phyloP scores from a whole-genome alignment of 176 grass and related monocot species.

The Oryza glaberrima region DNA sequence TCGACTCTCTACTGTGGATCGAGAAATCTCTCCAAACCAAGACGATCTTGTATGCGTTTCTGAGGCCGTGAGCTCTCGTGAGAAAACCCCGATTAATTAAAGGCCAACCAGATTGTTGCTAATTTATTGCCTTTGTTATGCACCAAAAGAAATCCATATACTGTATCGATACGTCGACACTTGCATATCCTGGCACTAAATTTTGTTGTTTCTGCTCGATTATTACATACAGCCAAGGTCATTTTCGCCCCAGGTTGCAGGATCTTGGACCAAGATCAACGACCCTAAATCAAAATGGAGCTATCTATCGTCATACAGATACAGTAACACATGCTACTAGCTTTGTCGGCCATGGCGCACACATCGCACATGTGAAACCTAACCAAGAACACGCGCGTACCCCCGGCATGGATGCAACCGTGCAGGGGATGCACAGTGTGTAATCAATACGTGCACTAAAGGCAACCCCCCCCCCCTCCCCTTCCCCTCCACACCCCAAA shows the following conservation, averaged over 20 bases:
- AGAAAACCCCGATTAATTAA: background rate
- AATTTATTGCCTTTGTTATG: background rate
- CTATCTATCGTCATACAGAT: background rate
- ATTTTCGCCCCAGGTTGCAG: background rate
- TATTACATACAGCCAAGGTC: background rate
- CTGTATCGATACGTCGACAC: background rate
- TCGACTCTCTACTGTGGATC: background rate
- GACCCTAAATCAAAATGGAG: background rate
- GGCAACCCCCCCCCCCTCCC: too few relatives aligned
- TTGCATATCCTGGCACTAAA: background rate
- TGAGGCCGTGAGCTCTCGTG: too few relatives aligned
- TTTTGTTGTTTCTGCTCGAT: background rate
- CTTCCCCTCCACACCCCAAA: too few relatives aligned
- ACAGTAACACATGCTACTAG: background rate
- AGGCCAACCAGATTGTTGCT: background rate
- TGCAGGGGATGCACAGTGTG: background rate
- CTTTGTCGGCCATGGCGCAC: background rate
- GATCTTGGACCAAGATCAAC: background rate
- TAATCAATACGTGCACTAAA: background rate
- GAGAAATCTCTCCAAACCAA: background rate
- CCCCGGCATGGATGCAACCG: background rate
- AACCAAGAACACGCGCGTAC: background rate
- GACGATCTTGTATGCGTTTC: background rate
- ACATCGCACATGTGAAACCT: background rate
- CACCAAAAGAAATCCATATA: background rate